Base-by-base conservation (phyloP, 164 flowering plant genomes). In the Kalanchoe fedtschenkoi region DNA sequence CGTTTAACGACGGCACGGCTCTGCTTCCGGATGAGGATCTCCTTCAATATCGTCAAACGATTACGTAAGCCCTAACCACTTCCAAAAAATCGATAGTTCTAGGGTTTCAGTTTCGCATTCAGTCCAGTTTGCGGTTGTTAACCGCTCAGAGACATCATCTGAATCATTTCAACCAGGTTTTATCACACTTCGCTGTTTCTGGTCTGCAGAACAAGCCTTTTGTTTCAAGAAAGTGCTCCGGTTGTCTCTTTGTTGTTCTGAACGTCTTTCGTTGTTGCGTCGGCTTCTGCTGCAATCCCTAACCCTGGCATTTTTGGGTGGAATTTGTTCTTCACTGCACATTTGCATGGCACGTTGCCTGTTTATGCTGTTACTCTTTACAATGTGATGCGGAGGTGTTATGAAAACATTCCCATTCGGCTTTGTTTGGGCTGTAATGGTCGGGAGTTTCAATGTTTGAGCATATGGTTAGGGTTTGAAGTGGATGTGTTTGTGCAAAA, bases 401-500 rank as follows among this genome's bases (percentile, higher is more conserved):
- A 34, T 34, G 41, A 34, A 34, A 22, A 34, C 61, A 9, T 34
- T 58, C n/a, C 61, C 41, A 4, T 58, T 34, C 41, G 61, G 28
- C 41, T 34, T 19, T 8, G 28, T 9, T 33, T n/a, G 14, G 41
- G 24, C 8, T n/a, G 28, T 19, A 58, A 58, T 13, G 61, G 61
- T 9, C 26, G n/a, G 61, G 61, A 58, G 41, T 32, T 58, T 33
- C 61, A 58, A 32, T 33, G 61, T 14, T 58, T 58, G 39, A 58
- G 61, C 7, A 10, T 58, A 15, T 3, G 15, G 39, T 58, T 30
- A 32, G 39, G 61, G 39, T 24, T 58, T 58, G 61, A 34, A 35
- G 11, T 17, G 9, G 61, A 58, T 35, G 61, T 58, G 4, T 58
- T 58, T 58, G 61, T 58, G 61, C 61, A 58, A 58, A 58, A 58